These are phyloP conservation scores for Ascodesmis nigricans DNA, from an alignment of 495 filamentous ascomycete genomes.

Conservation along the genomic window DNA sequence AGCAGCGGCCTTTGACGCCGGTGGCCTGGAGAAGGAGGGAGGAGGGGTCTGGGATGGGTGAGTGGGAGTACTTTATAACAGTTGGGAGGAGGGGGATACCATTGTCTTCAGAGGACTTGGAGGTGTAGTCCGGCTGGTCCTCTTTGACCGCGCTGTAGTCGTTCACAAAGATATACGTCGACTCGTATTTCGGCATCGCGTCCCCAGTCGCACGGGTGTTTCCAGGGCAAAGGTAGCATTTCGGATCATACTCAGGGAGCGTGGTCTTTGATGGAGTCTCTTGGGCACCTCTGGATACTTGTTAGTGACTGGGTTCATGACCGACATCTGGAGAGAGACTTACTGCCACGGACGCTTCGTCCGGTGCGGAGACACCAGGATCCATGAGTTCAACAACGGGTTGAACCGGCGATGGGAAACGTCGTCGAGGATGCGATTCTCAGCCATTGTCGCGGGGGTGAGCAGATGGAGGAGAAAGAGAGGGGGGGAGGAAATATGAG, in stretches of 20 bases:
- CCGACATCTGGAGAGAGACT: conserved; percentile 24
- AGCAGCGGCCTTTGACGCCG: conserved; percentile 86
- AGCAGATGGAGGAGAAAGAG: background rate
- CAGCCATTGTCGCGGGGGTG: conserved; percentile 32
- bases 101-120: conserved; percentile 32
- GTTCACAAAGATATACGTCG: conserved; percentile 87
- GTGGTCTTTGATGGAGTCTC: conserved; percentile 58
- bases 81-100: background rate
- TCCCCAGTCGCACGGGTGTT: conserved; percentile 85
- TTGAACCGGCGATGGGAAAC: conserved; percentile 94
- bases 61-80: background rate
- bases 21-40: conserved; percentile 65
- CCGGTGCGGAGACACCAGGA: conserved; percentile 85
- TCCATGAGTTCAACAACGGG: conserved; percentile 66
- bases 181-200: conserved; percentile 62
- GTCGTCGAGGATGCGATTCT: conserved; percentile 52
- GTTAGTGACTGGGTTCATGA: background rate
- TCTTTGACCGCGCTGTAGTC: conserved; percentile 96
- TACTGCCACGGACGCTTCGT: conserved; percentile 98
- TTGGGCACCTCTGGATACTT: conserved; percentile 51
- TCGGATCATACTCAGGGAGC: conserved; percentile 57
- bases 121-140: conserved; percentile 49
- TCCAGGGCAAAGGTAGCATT: conserved; percentile 91
- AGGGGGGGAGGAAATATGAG: background rate
- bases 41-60: conserved; percentile 23